A percentile compares a stretch with the other conserved stretches of the same genome.
Conservation (phyloP, 2,329 filamentous ascomycete genomes). For the Pseudogymnoascus destructans region DNA sequence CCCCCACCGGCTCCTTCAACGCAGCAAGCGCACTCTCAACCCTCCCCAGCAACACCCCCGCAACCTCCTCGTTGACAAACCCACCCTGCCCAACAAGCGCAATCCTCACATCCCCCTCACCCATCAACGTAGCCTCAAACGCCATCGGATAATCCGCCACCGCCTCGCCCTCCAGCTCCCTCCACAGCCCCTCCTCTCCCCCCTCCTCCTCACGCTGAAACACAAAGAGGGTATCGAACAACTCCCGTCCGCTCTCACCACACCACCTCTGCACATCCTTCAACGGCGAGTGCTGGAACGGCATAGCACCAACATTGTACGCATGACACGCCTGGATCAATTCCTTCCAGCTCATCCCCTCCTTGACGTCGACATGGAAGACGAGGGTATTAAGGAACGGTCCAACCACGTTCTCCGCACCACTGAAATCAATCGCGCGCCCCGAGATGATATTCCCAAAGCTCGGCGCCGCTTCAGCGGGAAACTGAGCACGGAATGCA, state of each 20-base stretch:
- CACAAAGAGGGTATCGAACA: slow-evolving; percentile 75
- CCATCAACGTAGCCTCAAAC: slow-evolving; percentile 51
- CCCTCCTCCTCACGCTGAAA: slow-evolving; percentile 46
- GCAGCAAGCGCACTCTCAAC: neutral
- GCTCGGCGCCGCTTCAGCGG: slow-evolving; percentile 31
- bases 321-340: slow-evolving; percentile 53
- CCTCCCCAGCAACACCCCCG: neutral
- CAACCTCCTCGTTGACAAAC: neutral
- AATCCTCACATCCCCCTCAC: neutral
- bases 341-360: slow-evolving; percentile 41
- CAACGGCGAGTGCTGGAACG: slow-evolving; percentile 68
- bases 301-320: slow-evolving; percentile 53
- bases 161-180: slow-evolving; percentile 33
- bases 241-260: slow-evolving; percentile 35
- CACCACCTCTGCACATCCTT: slow-evolving; percentile 73
- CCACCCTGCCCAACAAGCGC: neutral
- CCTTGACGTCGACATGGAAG: slow-evolving; percentile 39
- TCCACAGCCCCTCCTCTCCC: slow-evolving; percentile 38
- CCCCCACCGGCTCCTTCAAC: neutral
- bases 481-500: slow-evolving; percentile 41
- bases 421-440: slow-evolving; percentile 53
- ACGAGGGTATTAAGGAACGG: slow-evolving; percentile 87
- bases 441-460: slow-evolving; percentile 72
- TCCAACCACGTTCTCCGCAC: slow-evolving; percentile 55
- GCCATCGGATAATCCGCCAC: slow-evolving; percentile 47